These are phyloP conservation scores for Pseudogymnoascus sp. DNA, from an alignment of 2,329 filamentous ascomycete genomes.

Conservation along the genomic window DNA sequence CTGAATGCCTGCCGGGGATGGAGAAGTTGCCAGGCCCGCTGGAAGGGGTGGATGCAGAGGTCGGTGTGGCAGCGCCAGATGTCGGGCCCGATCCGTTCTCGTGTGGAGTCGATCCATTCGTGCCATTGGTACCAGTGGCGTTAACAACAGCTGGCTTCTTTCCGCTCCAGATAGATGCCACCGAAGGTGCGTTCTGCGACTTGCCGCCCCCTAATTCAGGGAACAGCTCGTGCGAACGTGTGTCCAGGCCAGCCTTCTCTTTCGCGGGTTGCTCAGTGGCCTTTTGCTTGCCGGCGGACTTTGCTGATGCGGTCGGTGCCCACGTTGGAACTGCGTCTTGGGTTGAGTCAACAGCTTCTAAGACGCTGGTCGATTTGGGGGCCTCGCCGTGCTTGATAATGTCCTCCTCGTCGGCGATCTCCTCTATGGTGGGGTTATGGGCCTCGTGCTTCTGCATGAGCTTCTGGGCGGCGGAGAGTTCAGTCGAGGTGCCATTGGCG, in stretches of 20 bases:
- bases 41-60: slow-evolving; percentile 26
- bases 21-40: slow-evolving; percentile 50
- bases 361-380: slow-evolving; percentile 33
- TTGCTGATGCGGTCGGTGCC: slow-evolving; percentile 46
- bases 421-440: slow-evolving; percentile 64
- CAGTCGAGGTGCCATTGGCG: slow-evolving; percentile 17
- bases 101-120: slow-evolving; percentile 46
- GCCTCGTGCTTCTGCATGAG: slow-evolving; percentile 55
- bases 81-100: slow-evolving; percentile 49
- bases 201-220: slow-evolving; percentile 73
- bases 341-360: slow-evolving; percentile 26
- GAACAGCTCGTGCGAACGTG: slow-evolving; percentile 83
- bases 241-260: slow-evolving; percentile 53
- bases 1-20: slow-evolving; percentile 75
- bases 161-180: slow-evolving; percentile 69
- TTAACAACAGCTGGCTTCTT: slow-evolving; percentile 50
- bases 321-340: slow-evolving; percentile 39
- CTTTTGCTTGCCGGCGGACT: slow-evolving; percentile 63
- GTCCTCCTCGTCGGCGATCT: slow-evolving; percentile 76
- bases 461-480: slow-evolving; percentile 38
- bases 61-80: slow-evolving; percentile 47
- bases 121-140: slow-evolving; percentile 40
- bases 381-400: slow-evolving; percentile 50
- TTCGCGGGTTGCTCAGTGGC: slow-evolving; percentile 37
- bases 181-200: slow-evolving; percentile 50